These are phyloP conservation scores for Endotrypanum monterogeii DNA, from an alignment of 208 protist genomes.

Conservation along the genomic window DNA sequence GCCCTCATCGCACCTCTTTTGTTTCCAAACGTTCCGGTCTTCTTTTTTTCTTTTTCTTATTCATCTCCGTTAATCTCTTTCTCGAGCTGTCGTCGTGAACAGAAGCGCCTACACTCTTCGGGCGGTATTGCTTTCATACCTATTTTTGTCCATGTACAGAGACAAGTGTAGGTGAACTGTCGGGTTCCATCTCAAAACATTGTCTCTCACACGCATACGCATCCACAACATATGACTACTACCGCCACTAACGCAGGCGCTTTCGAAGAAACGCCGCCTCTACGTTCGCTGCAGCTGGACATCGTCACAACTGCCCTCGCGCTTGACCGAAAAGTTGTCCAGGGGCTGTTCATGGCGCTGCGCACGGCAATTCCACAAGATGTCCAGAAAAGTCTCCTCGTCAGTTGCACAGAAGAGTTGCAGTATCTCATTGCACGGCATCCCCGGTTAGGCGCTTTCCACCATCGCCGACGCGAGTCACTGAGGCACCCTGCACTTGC, in stretches of 20 bases:
- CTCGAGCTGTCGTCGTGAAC: background rate
- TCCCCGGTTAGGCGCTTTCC: slow-evolving; percentile 69
- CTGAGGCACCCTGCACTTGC: slow-evolving; percentile 82
- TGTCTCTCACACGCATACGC: background rate
- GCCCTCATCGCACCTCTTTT: background rate
- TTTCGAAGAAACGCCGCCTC: background rate
- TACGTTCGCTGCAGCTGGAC: background rate
- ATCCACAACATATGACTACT: background rate
- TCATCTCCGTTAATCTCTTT: background rate
- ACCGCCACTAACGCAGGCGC: no score
- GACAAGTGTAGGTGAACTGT: background rate
- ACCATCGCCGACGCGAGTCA: slow-evolving; percentile 66
- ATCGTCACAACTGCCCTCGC: background rate
- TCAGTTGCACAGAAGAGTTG: slow-evolving; percentile 51
- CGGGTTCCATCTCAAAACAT: background rate
- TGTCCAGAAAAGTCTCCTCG: slow-evolving; percentile 42
- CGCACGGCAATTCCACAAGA: slow-evolving; percentile 62
- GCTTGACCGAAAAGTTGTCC: slow-evolving; percentile 31
- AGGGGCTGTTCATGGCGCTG: slow-evolving; percentile 69
- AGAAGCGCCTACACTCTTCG: background rate
- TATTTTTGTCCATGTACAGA: background rate
- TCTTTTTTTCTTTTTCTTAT: background rate
- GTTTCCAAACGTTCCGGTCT: background rate
- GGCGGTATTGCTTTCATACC: background rate
- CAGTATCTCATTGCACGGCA: slow-evolving; percentile 76